phyloP scores from a whole-genome alignment of 2,329 filamentous ascomycete genomes.

The Sclerotinia borealis region DNA sequence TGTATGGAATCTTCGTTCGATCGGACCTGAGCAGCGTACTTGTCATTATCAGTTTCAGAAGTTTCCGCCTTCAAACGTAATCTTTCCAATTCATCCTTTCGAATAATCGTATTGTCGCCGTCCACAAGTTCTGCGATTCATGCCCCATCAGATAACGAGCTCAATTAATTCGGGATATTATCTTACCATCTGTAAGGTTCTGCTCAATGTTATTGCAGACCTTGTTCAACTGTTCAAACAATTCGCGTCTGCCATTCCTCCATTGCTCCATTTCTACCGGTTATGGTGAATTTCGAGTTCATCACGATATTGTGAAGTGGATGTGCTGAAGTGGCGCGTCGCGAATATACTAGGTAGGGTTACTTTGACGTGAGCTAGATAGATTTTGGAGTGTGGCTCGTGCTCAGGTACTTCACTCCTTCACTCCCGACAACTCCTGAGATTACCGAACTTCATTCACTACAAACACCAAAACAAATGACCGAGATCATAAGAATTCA shows the following conservation, averaged over 20 bases:
- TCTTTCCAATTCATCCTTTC: not conserved
- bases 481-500: not conserved
- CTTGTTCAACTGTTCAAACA: constrained; percentile 22
- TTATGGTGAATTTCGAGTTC: not conserved
- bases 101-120: constrained; percentile 1
- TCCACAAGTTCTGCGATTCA: constrained; percentile 10
- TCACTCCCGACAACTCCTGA: not conserved
- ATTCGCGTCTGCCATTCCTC: constrained; percentile 22
- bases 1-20: not conserved
- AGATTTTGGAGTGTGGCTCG: not conserved
- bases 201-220: constrained; percentile 22
- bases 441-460: not conserved
- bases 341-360: too few species aligned
- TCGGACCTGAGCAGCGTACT: not conserved
- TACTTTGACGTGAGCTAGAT: not conserved
- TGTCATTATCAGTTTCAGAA: not conserved
- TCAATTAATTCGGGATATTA: not conserved
- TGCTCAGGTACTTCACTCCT: not conserved
- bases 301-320: not conserved
- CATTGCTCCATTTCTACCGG: constrained; percentile 26
- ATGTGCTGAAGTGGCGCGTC: not conserved
- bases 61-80: not conserved
- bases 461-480: not conserved
- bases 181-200: constrained; percentile 23
- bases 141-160: not conserved